Evolutionary conservation across 192 early-diverging fungal genomes (phyloP).

Genomic region (Coemansia sp.): DNA sequence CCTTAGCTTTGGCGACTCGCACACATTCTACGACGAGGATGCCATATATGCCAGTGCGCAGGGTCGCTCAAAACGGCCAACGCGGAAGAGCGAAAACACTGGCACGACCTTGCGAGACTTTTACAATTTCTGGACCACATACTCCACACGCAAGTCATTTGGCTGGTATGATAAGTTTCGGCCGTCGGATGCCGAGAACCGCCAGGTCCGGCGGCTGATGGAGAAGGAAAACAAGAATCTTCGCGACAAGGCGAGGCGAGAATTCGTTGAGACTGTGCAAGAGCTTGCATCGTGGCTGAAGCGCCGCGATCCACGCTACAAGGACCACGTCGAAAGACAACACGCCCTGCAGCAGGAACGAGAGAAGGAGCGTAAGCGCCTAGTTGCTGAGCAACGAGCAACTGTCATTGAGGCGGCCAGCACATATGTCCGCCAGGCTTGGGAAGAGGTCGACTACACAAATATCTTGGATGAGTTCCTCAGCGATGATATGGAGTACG

Average conservation of each 20-base stretch:
- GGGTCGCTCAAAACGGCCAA: constrained; percentile 9
- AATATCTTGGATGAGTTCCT: constrained; percentile 45
- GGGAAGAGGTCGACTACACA: constrained; percentile 66
- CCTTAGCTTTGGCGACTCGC: constrained; percentile 71
- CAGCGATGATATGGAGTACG: constrained; percentile 48
- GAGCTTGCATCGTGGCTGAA: constrained; percentile 74
- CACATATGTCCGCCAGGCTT: constrained; percentile 70
- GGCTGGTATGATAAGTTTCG: constrained; percentile 90
- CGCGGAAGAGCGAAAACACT: constrained; percentile 13
- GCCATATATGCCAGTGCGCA: constrained; percentile 28
- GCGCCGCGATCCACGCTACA: constrained; percentile 90
- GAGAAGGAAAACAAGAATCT: constrained; percentile 89
- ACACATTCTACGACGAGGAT: constrained; percentile 67
- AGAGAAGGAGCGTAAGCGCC: constrained; percentile 63
- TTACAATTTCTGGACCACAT: constrained; percentile 81
- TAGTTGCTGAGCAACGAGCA: constrained; percentile 61
- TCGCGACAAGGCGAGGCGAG: constrained; percentile 71
- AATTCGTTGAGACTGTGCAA: constrained; percentile 76
- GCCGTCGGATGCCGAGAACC: constrained; percentile 78
- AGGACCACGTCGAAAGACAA: constrained; percentile 63
- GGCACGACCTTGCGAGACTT: constrained; percentile 63
- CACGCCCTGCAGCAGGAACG: constrained; percentile 58
- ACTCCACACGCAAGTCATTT: constrained; percentile 86
- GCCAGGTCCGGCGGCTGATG: constrained; percentile 78
- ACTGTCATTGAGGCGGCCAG: constrained; percentile 55